phyloP scores from a whole-genome alignment of 2,329 filamentous ascomycete genomes.

The Elsinoe arachidis region DNA sequence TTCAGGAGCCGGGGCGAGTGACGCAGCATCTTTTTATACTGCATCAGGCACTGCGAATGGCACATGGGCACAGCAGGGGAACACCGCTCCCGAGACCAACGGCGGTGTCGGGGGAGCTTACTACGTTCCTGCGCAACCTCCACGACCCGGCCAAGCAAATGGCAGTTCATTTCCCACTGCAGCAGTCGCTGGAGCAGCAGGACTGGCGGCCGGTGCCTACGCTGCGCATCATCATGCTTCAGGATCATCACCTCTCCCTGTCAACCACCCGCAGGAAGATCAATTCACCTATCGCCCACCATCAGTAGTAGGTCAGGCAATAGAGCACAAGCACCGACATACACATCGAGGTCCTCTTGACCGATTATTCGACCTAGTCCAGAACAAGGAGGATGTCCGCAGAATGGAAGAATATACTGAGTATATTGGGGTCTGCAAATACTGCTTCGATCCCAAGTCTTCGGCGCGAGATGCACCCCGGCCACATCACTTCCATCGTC shows the following conservation, averaged over 20 bases:
- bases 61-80: conserved; percentile 13
- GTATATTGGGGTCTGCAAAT: conserved; percentile 55
- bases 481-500: conserved; percentile 47
- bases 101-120: conserved; percentile 14
- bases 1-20: conserved; percentile 22
- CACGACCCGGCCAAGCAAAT: conserved; percentile 1
- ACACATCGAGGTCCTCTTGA: conserved; percentile 49
- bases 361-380: conserved; percentile 52
- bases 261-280: conserved; percentile 12
- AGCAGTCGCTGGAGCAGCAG: conserved; percentile 14
- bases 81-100: conserved; percentile 5
- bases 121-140: conserved; percentile 9
- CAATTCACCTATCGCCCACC: conserved; percentile 1
- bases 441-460: conserved; percentile 55
- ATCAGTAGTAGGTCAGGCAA: background rate
- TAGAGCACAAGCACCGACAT: conserved; percentile 26
- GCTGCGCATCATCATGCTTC: conserved; percentile 19
- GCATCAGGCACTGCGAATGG: conserved; percentile 13
- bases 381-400: conserved; percentile 54
- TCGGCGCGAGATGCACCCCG: conserved; percentile 50
- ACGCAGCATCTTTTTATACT: conserved; percentile 22
- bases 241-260: background rate
- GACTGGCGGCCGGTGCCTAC: conserved; percentile 13
- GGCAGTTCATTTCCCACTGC: conserved; percentile 12
- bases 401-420: conserved; percentile 61